Percentiles rank a stretch among this genome's conserved stretches.
Evolutionary conservation across 2,329 filamentous ascomycete species (phyloP).

Genomic region (Hymenoscyphus linearis): DNA sequence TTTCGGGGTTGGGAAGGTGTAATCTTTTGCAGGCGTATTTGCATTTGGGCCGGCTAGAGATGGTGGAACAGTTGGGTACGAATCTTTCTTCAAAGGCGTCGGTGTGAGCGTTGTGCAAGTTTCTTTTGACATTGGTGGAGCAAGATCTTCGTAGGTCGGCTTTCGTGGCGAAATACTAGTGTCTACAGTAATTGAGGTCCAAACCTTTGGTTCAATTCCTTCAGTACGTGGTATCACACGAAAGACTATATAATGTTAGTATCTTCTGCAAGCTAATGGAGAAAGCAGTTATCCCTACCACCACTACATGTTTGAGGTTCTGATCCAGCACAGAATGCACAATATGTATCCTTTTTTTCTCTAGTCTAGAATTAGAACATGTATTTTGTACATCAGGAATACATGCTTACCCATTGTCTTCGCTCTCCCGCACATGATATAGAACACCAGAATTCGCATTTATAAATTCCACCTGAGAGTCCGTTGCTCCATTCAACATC

Average conservation of each 20-base stretch:
- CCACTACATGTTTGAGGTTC: slow-evolving; percentile 9
- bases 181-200: background rate
- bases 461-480: background rate
- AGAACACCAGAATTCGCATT: background rate
- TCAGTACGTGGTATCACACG: background rate
- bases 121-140: background rate
- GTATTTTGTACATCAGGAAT: background rate
- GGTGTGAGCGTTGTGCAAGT: background rate
- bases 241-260: slow-evolving; percentile 1
- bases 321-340: slow-evolving; percentile 5
- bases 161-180: background rate
- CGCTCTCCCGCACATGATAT: background rate
- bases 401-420: background rate
- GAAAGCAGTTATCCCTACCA: background rate
- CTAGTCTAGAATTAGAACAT: background rate
- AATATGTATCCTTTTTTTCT: background rate
- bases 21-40: background rate
- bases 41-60: background rate
- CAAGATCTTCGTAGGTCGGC: background rate
- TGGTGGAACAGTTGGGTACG: background rate
- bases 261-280: too few relatives aligned
- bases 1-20: too few relatives aligned
- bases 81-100: background rate
- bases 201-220: background rate
- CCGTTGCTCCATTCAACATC: background rate